Base-by-base conservation (phyloP, 495 filamentous ascomycete species). In the Aspergillus funiculosus region DNA sequence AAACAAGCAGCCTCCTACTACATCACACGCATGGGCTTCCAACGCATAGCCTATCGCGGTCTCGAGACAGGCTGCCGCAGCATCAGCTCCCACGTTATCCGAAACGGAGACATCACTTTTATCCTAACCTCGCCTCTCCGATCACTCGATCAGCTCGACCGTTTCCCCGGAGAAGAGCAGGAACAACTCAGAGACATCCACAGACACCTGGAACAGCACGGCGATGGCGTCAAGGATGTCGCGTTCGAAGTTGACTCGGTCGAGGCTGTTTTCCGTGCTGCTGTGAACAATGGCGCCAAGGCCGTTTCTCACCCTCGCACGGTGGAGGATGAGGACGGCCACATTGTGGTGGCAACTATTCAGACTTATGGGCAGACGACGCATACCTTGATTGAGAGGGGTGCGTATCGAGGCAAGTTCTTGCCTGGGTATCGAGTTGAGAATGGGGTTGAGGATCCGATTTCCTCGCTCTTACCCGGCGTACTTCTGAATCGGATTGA, bases 1-100 rank as follows among this genome's bases (percentile, higher is more conserved):
- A 95, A 95, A 68, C 89, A 94, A 74, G 86, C 86, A 0, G 88
- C 87, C 30, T 75, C 79, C 38, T 94, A 83, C 72, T 95, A 92
- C 68, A 83, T 83, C 60, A 82, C 83, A 7, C 82, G 84, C 49
- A 83, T 94, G 71, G 88, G 87, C 29, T 94, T 95, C 74, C 68
- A 73, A 46, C 79, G 77, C 1, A 61, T 94, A 38, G 90, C 90
- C 45, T 94, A 92, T 62, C 75, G 75, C 10, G 89, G 89, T 3
- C 81, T 96, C 14, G 89, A 95, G 61, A 96, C 90, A 0, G 86
- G 88, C 52, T 82, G 72, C 48, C 81, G 89, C 19, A 71, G 71
- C 48, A 67, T 86, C 43, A 85, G 87, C 48, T 88, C 82, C 1
- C 82, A 94, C 60, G 90, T 94, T 44, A 73, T 96, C 31, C 74